phyloP scores from a whole-genome alignment of 805 yeast species.

The Jamesozyma gamospora region DNA sequence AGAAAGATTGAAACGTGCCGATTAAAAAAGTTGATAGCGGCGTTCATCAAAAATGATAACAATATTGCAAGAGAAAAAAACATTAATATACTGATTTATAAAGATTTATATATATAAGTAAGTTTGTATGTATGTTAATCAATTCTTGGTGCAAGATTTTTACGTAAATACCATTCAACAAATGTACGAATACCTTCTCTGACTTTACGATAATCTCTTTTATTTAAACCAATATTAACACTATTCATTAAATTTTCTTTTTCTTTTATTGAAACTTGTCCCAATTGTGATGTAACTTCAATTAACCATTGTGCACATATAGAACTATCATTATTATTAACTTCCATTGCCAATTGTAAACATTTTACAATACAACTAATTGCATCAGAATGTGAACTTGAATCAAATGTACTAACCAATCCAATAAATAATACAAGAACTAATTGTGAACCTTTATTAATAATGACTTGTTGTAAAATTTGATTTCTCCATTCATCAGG shows the following conservation, averaged over 20 bases:
- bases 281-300: constrained; percentile 37
- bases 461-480: constrained; percentile 37
- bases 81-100: too few relatives aligned
- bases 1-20: too few relatives aligned
- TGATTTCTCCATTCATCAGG: constrained; percentile 45
- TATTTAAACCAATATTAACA: constrained; percentile 49
- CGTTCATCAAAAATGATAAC: too few relatives aligned
- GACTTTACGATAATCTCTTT: constrained; percentile 64
- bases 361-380: constrained; percentile 62
- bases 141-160: constrained; percentile 47
- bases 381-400: constrained; percentile 62
- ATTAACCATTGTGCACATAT: constrained; percentile 48
- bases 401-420: constrained; percentile 58
- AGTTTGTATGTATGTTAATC: constrained; percentile 3
- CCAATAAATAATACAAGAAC: constrained; percentile 50
- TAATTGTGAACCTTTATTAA: constrained; percentile 46
- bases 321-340: constrained; percentile 31
- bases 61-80: too few relatives aligned
- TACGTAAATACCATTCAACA: constrained; percentile 71
- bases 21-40: too few relatives aligned
- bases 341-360: constrained; percentile 44
- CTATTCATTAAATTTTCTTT: constrained; percentile 49
- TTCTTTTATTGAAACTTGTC: constrained; percentile 59
- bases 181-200: constrained; percentile 67
- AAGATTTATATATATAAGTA: too few relatives aligned